Percentiles rank a stretch among this genome's conserved stretches.
phyloP scores from a whole-genome alignment of 176 grass and related monocot genomes.

The Aechmea fasciata region DNA sequence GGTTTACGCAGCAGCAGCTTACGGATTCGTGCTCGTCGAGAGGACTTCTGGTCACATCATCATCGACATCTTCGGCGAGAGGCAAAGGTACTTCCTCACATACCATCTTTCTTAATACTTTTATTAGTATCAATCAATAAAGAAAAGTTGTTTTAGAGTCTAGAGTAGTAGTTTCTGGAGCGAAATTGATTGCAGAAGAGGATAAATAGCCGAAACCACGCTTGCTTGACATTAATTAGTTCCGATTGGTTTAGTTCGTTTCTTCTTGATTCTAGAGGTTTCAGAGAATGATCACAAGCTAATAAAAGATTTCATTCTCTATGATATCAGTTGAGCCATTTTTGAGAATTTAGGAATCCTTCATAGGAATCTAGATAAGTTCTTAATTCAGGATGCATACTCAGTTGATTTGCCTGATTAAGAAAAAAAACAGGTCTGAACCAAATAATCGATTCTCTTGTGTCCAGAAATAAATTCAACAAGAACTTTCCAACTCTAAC shows the following conservation, averaged over 20 bases:
- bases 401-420: no score
- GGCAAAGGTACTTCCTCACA: constrained; percentile 44
- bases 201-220: not conserved
- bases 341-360: not conserved
- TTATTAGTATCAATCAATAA: not conserved
- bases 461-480: no score
- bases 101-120: not conserved
- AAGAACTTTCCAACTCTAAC: no score
- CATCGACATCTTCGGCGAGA: constrained; percentile 64
- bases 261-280: not conserved
- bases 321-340: no score
- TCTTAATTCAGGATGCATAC: not conserved
- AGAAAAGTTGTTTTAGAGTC: no score
- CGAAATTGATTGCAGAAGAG: not conserved
- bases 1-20: constrained; percentile 78
- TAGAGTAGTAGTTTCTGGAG: no score
- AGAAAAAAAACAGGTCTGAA: no score
- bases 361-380: not conserved
- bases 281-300: no score
- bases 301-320: no score
- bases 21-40: constrained; percentile 67
- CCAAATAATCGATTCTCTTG: no score
- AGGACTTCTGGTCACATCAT: constrained; percentile 80
- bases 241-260: not conserved
- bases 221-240: not conserved